Base-by-base conservation (phyloP, 2,329 filamentous ascomycete genomes). In the Sporothrix brunneoviolacea region DNA sequence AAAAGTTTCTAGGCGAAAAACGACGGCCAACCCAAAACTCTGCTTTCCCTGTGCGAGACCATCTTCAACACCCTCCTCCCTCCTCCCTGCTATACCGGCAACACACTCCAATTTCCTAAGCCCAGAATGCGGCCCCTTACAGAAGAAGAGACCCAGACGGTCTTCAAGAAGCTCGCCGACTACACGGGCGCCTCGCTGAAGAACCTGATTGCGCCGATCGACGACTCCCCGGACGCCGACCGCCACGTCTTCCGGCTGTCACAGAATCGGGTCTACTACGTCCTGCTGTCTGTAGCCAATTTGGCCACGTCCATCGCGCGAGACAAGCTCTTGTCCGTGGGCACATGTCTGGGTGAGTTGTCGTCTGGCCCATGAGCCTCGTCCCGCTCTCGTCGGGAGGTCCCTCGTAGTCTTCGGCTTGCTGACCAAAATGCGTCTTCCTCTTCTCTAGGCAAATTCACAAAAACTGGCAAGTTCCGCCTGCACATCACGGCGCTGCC, bases 401-500 rank as follows among this genome's bases (percentile, higher is more conserved):
- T n/a, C n/a, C n/a, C n/a, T n/a, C n/a, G n/a, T n/a, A n/a, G n/a
- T n/a, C n/a, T n/a, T n/a, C n/a, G n/a, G n/a, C n/a, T n/a, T n/a
- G n/a, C n/a, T n/a, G n/a, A n/a, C n/a, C n/a, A n/a, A n/a, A n/a
- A n/a, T n/a, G n/a, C 12, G 13, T 4, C 19, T 13, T n/a, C 8
- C 8, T n/a, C n/a, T n/a, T n/a, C n/a, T n/a, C n/a, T 21, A 80
- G 90, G 90, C 62, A 95, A 96, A 67, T 94, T 96, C 73, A 96
- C 91, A 55, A 97, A 96, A 75, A 88, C 90, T 4, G 89, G 90
- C 56, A 96, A 97, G 69, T 97, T 98, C 73, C 77, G 91, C 48
- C 76, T 98, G 50, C 91, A 96, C 72, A 88, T 97, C 64, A 97
- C 91, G 2, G 87, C 78, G 5, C 64, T 98, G 52, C 86, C 90